A percentile compares a stretch with the other conserved stretches of the same genome.
These are phyloP conservation scores for Penicillium sp. DNA, from an alignment of 2,329 filamentous ascomycete genomes.

Conservation along the genomic window DNA sequence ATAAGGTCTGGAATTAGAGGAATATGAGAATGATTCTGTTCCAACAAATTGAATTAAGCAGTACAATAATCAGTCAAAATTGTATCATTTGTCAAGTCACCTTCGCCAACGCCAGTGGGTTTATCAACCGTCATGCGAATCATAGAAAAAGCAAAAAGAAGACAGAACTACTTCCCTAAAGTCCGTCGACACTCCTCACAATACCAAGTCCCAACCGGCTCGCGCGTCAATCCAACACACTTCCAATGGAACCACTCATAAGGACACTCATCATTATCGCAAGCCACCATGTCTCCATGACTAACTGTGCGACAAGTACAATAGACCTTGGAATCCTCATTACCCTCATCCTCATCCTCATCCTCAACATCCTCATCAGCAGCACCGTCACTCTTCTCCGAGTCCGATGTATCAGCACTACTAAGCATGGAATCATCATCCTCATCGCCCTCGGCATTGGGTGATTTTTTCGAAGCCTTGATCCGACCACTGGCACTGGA, in stretches of 20 bases:
- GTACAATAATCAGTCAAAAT: not conserved
- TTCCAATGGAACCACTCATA: conserved; percentile 66
- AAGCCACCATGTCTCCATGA: conserved; percentile 65
- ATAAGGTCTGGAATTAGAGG: conserved; percentile 1
- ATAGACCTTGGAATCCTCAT: conserved; percentile 60
- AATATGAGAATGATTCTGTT: conserved; percentile 6
- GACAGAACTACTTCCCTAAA: conserved; percentile 32
- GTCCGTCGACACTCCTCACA: conserved; percentile 51
- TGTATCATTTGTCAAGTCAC: not conserved
- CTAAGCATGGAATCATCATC: conserved; percentile 54
- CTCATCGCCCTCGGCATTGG: conserved; percentile 40
- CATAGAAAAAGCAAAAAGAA: conserved; percentile 3
- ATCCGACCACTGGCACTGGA: conserved; percentile 41
- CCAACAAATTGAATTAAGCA: not conserved
- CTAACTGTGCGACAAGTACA: conserved; percentile 63
- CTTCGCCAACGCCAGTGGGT: conserved; percentile 21
- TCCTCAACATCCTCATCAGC: conserved; percentile 45
- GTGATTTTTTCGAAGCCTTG: conserved; percentile 43
- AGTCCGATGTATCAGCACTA: conserved; percentile 48
- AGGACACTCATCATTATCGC: conserved; percentile 61
- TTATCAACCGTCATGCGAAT: conserved; percentile 18
- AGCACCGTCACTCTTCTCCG: conserved; percentile 39
- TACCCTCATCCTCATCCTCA: conserved; percentile 49
- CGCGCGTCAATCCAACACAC: conserved; percentile 59
- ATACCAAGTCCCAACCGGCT: conserved; percentile 57